phyloP scores from a whole-genome alignment of 2,329 filamentous ascomycete species.

The Fusarium graminum region DNA sequence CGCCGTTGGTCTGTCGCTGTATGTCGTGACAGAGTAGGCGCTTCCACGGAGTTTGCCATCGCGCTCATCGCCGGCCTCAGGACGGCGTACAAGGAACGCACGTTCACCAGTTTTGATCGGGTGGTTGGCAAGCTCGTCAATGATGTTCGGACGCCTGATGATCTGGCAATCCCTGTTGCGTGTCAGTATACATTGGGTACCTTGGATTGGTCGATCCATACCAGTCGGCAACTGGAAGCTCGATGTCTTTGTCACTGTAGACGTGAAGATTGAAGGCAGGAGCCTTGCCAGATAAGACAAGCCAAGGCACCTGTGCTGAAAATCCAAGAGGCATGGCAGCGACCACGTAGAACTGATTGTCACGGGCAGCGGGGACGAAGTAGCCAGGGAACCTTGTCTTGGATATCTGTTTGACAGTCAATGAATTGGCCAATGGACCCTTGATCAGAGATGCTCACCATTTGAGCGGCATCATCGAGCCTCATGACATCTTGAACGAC shows the following conservation, averaged over 20 bases:
- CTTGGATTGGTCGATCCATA: not conserved
- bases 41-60: not conserved
- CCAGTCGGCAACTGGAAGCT: not conserved
- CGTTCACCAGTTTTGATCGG: not conserved
- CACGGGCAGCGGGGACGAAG: not conserved
- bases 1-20: not conserved
- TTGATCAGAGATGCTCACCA: too few relatives aligned
- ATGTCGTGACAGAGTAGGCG: too few relatives aligned
- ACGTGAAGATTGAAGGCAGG: too few relatives aligned
- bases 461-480: not conserved
- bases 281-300: too few relatives aligned
- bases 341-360: not conserved
- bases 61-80: not conserved
- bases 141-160: not conserved
- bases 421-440: too few relatives aligned
- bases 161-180: not conserved
- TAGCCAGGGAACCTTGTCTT: not conserved
- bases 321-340: not conserved
- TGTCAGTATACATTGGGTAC: not conserved
- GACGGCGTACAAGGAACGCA: not conserved
- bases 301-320: too few relatives aligned
- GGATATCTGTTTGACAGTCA: not conserved
- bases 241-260: too few relatives aligned
- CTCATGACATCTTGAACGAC: slow-evolving; percentile 25
- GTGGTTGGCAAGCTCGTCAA: not conserved